Evolutionary conservation across 2,329 filamentous ascomycete species (phyloP).

Genomic region (Fonsecaea erecta): DNA sequence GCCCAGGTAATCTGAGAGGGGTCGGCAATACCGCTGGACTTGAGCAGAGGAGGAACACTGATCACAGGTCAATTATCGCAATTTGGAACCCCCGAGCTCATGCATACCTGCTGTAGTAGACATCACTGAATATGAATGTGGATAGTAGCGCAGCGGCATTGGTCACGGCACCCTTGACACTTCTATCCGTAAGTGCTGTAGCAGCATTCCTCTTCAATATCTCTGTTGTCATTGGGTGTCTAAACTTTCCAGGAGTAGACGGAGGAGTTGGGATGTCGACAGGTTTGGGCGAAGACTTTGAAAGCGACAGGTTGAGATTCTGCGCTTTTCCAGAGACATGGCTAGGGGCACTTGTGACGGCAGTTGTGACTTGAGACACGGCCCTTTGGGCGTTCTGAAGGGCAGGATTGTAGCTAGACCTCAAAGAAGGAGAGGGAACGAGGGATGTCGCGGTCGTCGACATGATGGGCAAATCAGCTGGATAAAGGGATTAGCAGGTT

Average conservation of each 20-base stretch:
- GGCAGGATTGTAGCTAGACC: slow-evolving; percentile 12
- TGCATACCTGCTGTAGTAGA: slow-evolving; percentile 33
- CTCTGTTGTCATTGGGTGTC: slow-evolving; percentile 85
- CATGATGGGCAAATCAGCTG: slow-evolving; percentile 18
- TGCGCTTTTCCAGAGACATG: slow-evolving; percentile 11
- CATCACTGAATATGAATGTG: slow-evolving; percentile 50
- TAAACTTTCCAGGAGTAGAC: slow-evolving; percentile 74
- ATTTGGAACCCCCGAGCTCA: slow-evolving; percentile 18
- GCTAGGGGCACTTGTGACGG: slow-evolving; percentile 11
- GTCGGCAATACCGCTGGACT: slow-evolving; percentile 47
- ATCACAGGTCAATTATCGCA: slow-evolving; percentile 17
- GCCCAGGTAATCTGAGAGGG: slow-evolving; percentile 43
- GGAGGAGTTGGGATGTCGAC: slow-evolving; percentile 38
- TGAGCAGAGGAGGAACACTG: slow-evolving; percentile 44
- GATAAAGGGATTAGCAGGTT: not conserved
- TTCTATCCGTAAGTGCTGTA: slow-evolving; percentile 76
- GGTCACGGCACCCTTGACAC: slow-evolving; percentile 70
- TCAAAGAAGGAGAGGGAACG: slow-evolving; percentile 19
- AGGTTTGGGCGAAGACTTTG: slow-evolving; percentile 14
- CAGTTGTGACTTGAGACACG: slow-evolving; percentile 4
- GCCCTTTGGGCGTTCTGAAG: slow-evolving; percentile 19
- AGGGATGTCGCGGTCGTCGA: slow-evolving; percentile 29
- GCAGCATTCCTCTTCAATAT: slow-evolving; percentile 81
- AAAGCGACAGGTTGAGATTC: slow-evolving; percentile 1
- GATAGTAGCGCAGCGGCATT: slow-evolving; percentile 64